These are phyloP conservation scores for Stylosanthes scabra DNA, from an alignment of 331 rosid species.

Conservation along the genomic window DNA sequence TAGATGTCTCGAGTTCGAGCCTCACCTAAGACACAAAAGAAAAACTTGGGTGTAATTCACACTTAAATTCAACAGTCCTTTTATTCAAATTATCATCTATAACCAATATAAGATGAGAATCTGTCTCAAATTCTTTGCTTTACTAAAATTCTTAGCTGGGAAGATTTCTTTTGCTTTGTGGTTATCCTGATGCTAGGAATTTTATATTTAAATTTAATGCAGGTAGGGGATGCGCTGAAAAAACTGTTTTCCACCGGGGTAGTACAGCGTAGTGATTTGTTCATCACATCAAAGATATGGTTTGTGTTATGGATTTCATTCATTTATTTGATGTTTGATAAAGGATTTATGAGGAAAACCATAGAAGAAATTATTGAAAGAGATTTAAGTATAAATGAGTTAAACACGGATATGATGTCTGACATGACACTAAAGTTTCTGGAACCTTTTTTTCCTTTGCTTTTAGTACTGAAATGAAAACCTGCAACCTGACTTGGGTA, in stretches of 20 bases:
- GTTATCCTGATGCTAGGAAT: conserved; percentile 14
- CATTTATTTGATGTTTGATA: neutral
- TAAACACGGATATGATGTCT: too few relatives aligned
- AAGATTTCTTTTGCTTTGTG: conserved; percentile 27
- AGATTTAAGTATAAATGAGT: too few relatives aligned
- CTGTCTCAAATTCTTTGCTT: neutral
- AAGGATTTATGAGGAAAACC: neutral
- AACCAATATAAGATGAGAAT: neutral
- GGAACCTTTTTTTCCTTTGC: neutral
- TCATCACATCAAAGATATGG: conserved; percentile 79
- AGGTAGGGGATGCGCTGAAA: conserved; percentile 70
- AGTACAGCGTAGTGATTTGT: conserved; percentile 62
- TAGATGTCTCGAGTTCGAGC: too few relatives aligned
- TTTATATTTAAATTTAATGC: conserved; percentile 28
- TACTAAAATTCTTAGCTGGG: neutral
- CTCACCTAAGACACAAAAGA: too few relatives aligned
- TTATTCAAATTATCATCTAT: too few relatives aligned
- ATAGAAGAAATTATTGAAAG: too few relatives aligned
- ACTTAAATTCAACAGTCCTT: too few relatives aligned
- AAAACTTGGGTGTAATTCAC: too few relatives aligned
- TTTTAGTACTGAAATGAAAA: conserved; percentile 16
- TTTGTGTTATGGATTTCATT: conserved; percentile 34
- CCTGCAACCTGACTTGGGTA: conserved; percentile 1
- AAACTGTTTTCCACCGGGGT: conserved; percentile 64
- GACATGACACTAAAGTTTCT: too few relatives aligned